Conservation (phyloP, 116 monocot species). For the Dioscorea cayenensis region DNA sequence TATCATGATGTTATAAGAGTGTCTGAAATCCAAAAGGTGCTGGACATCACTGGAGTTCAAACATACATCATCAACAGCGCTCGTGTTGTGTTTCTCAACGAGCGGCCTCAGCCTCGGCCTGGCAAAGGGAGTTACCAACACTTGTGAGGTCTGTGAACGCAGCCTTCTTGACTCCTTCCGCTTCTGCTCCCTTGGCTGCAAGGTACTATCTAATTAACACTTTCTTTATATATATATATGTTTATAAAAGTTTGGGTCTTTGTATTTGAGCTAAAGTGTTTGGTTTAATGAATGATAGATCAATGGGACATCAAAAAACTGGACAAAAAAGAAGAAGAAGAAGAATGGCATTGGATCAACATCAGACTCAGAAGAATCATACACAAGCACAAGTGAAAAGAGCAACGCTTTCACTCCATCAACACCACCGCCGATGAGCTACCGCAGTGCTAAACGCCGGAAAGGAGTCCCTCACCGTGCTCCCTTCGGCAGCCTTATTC, state of each 20-base stretch:
- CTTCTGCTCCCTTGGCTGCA: conserved; percentile 98
- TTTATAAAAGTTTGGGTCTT: too few relatives aligned
- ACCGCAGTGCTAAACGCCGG: conserved; percentile 59
- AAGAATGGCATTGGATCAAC: too few relatives aligned
- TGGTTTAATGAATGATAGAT: conserved; percentile 25
- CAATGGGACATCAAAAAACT: conserved; percentile 39
- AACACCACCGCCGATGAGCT: conserved; percentile 54
- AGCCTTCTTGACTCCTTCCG: conserved; percentile 81
- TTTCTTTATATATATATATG: too few relatives aligned
- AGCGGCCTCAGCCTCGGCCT: conserved; percentile 83
- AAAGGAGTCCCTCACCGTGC: conserved; percentile 83
- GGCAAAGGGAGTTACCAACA: conserved; percentile 80
- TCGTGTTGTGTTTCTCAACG: conserved; percentile 83
- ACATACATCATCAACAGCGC: conserved; percentile 99
- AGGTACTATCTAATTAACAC: conserved; percentile 27
- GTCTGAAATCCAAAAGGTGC: conserved; percentile 80
- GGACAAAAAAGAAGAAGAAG: conserved; percentile 19
- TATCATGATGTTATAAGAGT: conserved; percentile 94
- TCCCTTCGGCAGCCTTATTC: conserved; percentile 50
- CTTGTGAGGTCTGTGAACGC: conserved; percentile 83
- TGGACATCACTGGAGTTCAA: conserved; percentile 83
- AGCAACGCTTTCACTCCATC: conserved; percentile 64
- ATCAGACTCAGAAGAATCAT: not conserved
- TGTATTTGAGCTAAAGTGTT: too few relatives aligned
- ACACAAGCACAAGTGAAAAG: conserved; percentile 30